These are phyloP conservation scores for Gliomastix tumulicola DNA, from an alignment of 2,329 filamentous ascomycete genomes.

Conservation along the genomic window DNA sequence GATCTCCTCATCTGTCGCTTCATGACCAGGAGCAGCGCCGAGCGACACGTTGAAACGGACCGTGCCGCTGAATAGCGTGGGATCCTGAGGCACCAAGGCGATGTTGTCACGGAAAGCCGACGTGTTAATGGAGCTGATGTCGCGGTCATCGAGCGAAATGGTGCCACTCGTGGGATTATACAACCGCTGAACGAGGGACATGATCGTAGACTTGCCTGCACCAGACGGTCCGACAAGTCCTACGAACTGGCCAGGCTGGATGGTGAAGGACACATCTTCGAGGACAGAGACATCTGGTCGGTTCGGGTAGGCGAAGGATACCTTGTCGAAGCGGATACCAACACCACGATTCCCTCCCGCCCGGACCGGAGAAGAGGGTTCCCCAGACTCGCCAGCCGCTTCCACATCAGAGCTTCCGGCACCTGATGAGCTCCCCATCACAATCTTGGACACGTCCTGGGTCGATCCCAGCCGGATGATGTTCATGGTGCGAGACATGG, in stretches of 20 bases:
- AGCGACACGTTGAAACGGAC: slow-evolving; percentile 49
- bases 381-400: slow-evolving; percentile 18
- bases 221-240: slow-evolving; percentile 61
- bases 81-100: slow-evolving; percentile 51
- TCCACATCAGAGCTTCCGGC: slow-evolving; percentile 28
- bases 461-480: slow-evolving; percentile 37
- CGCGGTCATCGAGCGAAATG: slow-evolving; percentile 35
- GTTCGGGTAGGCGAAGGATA: slow-evolving; percentile 60
- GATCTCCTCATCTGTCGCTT: slow-evolving; percentile 53
- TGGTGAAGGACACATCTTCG: slow-evolving; percentile 44
- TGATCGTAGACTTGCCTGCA: slow-evolving; percentile 60
- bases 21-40: slow-evolving; percentile 44
- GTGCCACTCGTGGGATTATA: slow-evolving; percentile 33
- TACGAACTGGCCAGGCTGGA: slow-evolving; percentile 53
- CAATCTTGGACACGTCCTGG: slow-evolving; percentile 8
- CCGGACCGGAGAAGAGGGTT: slow-evolving; percentile 6
- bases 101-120: slow-evolving; percentile 43
- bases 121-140: slow-evolving; percentile 34
- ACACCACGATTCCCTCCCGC: slow-evolving; percentile 27
- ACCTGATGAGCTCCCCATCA: background rate
- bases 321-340: slow-evolving; percentile 47
- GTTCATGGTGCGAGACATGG: slow-evolving; percentile 50
- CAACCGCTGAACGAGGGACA: slow-evolving; percentile 46
- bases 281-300: slow-evolving; percentile 52
- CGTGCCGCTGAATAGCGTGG: slow-evolving; percentile 49